phyloP scores from a whole-genome alignment of 2,329 filamentous ascomycete species.

The Bipolaris zeicola region DNA sequence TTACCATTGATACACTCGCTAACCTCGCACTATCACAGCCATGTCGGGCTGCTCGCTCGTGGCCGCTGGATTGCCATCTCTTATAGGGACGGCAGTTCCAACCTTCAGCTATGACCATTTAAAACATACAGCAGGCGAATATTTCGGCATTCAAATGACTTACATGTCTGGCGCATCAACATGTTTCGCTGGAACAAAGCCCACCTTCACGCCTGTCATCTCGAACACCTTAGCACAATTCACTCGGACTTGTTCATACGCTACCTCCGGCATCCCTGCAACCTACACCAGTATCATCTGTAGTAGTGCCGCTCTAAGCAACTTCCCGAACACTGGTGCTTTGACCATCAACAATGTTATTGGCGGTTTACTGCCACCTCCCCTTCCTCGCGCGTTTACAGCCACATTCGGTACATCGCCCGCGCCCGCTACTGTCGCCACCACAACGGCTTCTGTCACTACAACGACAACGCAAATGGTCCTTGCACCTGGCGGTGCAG shows the following conservation, averaged over 20 bases:
- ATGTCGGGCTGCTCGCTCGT: conserved; percentile 23
- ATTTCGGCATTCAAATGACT: conserved; percentile 18
- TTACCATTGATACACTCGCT: background rate
- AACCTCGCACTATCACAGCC: background rate
- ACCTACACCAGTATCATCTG: conserved; percentile 12
- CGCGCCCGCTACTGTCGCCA: background rate
- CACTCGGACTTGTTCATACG: conserved; percentile 12
- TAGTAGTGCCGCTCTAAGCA: background rate
- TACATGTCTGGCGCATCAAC: conserved; percentile 19
- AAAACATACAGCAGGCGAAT: conserved; percentile 5
- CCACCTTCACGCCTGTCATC: conserved; percentile 18
- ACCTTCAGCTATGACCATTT: conserved; percentile 17
- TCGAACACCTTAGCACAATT: conserved; percentile 10
- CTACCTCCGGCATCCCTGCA: background rate
- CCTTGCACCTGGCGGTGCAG: background rate
- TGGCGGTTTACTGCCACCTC: background rate
- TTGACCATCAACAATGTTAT: conserved; percentile 12
- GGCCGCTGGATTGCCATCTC: conserved; percentile 11
- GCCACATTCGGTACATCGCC: conserved; percentile 15
- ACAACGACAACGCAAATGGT: conserved; percentile 1
- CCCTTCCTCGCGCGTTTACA: conserved; percentile 2
- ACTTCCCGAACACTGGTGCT: conserved; percentile 10
- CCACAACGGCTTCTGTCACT: background rate
- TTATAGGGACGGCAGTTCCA: conserved; percentile 10
- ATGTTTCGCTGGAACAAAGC: conserved; percentile 12